Conservation (phyloP, 1,284 basidiomycete species). For the Phellinidium pouzarii region DNA sequence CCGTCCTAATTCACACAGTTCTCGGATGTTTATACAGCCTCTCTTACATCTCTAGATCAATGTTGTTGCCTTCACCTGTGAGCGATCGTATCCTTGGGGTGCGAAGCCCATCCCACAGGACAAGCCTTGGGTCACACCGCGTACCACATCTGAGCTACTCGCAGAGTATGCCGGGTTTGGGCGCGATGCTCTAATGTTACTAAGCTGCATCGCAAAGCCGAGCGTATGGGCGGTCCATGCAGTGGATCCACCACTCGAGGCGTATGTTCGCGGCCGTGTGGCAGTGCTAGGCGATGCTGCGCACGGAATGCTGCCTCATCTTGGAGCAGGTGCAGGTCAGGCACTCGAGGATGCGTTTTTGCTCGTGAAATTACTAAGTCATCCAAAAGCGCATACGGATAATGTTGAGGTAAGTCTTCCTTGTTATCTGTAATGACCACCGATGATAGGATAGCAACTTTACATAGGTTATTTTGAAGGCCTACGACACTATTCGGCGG, state of each 20-base stretch:
- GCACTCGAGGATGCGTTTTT: conserved; percentile 55
- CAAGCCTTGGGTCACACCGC: conserved; percentile 42
- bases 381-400: conserved; percentile 34
- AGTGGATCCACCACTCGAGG: conserved; percentile 41
- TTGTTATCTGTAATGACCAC: neutral
- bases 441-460: neutral
- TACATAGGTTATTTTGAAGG: conserved; percentile 34
- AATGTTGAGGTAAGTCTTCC: conserved; percentile 41
- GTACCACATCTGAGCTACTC: conserved; percentile 38
- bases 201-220: conserved; percentile 39
- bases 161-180: conserved; percentile 45
- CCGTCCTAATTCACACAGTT: neutral
- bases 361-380: conserved; percentile 41
- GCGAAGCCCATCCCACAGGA: conserved; percentile 30
- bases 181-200: conserved; percentile 36
- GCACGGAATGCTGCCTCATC: conserved; percentile 54
- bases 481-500: conserved; percentile 38
- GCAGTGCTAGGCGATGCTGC: conserved; percentile 56
- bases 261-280: conserved; percentile 40
- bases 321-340: conserved; percentile 59
- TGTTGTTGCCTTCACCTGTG: conserved; percentile 44
- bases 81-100: conserved; percentile 33
- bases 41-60: conserved; percentile 37
- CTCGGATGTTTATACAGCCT: neutral
- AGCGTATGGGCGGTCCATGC: conserved; percentile 57